Conservation (phyloP, 192 early-diverging fungal species). For the Rhizophagus clarus region DNA sequence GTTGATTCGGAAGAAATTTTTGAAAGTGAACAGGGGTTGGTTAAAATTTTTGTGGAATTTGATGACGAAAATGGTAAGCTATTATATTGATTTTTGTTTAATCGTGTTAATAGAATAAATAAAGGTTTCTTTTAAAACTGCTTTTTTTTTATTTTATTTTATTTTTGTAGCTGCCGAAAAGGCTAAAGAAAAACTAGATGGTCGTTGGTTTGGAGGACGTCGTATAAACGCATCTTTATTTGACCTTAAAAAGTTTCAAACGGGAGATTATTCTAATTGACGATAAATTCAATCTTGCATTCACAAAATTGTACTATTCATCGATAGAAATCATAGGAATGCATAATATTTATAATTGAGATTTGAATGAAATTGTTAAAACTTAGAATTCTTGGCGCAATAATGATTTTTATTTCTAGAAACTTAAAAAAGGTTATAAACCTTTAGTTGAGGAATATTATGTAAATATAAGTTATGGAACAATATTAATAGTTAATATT, state of each 20-base stretch:
- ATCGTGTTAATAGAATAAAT: not conserved
- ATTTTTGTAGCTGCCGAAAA: conserved; percentile 52
- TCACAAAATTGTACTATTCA: too few species aligned
- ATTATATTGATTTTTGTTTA: not conserved
- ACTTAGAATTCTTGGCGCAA: too few species aligned
- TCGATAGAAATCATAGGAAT: too few species aligned
- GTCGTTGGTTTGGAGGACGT: conserved; percentile 84
- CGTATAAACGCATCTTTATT: conserved; percentile 65
- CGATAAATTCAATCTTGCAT: not conserved
- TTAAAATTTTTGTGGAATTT: conserved; percentile 83
- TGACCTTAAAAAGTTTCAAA: conserved; percentile 56
- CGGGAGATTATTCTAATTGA: conserved; percentile 34
- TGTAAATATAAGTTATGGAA: too few species aligned
- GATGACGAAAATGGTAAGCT: conserved; percentile 49
- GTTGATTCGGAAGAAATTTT: conserved; percentile 42
- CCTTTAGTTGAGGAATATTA: too few species aligned
- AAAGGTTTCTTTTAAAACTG: too few species aligned
- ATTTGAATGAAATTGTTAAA: too few species aligned
- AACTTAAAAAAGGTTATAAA: too few species aligned
- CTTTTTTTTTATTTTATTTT: not conserved
- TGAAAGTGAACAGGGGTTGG: conserved; percentile 50
- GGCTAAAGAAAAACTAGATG: conserved; percentile 69
- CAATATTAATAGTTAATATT: too few species aligned
- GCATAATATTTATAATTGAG: not conserved
- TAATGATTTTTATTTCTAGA: too few species aligned